These are phyloP conservation scores for Fusarium sp. DNA, from an alignment of 2,329 filamentous ascomycete species.

Conservation along the genomic window DNA sequence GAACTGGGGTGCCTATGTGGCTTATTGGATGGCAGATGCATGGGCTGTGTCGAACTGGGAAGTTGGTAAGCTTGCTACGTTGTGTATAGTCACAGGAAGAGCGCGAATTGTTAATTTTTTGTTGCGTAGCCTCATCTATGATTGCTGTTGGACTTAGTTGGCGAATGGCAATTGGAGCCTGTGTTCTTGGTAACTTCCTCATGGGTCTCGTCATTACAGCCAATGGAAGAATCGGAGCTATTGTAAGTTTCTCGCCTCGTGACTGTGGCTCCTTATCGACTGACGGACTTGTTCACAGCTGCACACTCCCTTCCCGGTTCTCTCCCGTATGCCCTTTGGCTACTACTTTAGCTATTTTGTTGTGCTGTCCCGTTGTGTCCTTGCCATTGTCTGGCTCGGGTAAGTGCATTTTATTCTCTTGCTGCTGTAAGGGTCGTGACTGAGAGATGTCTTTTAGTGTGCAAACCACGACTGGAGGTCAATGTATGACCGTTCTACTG, in stretches of 20 bases:
- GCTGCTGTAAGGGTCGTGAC: not conserved
- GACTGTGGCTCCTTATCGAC: not conserved
- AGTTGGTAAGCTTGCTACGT: conserved; percentile 1
- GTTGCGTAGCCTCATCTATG: not conserved
- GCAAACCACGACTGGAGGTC: conserved; percentile 11
- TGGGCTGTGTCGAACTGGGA: conserved; percentile 15
- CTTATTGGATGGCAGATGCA: conserved; percentile 13
- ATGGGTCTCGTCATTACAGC: conserved; percentile 5
- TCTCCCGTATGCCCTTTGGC: conserved; percentile 9
- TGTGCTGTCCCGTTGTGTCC: conserved; percentile 8
- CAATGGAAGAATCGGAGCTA: conserved; percentile 14
- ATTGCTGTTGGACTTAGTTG: conserved; percentile 12
- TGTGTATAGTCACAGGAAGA: not conserved
- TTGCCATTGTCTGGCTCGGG: conserved; percentile 12
- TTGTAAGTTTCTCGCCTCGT: not conserved
- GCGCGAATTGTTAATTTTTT: not conserved
- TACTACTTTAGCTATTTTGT: conserved; percentile 14
- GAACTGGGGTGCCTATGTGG: conserved; percentile 11
- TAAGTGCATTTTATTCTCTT: not conserved
- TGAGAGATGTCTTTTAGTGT: not conserved
- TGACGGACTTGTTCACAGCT: not conserved
- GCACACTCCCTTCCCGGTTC: conserved; percentile 7
- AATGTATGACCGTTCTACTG: conserved; percentile 12
- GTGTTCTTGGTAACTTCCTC: conserved; percentile 10
- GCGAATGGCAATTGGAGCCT: conserved; percentile 12